These are phyloP conservation scores for Eucalyptus sp. DNA, from an alignment of 345 rosid genomes.

Conservation along the genomic window DNA sequence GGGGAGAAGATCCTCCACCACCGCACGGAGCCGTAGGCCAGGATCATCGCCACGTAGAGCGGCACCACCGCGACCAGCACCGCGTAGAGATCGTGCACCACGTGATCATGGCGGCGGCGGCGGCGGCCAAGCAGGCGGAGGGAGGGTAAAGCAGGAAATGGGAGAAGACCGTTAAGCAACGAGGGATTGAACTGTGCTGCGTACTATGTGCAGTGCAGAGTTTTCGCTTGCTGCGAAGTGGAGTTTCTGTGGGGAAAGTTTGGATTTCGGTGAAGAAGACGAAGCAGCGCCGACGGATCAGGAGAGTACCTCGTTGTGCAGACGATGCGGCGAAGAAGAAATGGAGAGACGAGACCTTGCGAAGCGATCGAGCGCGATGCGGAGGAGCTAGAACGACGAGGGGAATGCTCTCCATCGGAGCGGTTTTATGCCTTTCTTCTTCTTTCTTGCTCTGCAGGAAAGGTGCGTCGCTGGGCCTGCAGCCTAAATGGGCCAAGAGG, in stretches of 20 bases:
- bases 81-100: conserved; percentile 62
- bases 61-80: conserved; percentile 88
- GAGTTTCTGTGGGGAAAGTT: neutral
- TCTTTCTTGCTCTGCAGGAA: neutral
- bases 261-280: neutral
- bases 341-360: neutral
- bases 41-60: conserved; percentile 85
- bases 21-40: conserved; percentile 91
- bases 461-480: neutral
- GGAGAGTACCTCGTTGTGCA: neutral
- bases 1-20: conserved; percentile 98
- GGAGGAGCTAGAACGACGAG: neutral
- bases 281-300: neutral
- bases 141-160: neutral
- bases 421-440: neutral
- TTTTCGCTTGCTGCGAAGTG: neutral
- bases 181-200: neutral
- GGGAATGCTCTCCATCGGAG: neutral
- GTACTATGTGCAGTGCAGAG: neutral
- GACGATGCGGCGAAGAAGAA: neutral
- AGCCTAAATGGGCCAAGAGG: neutral
- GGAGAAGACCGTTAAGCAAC: neutral
- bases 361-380: neutral
- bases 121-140: no score
- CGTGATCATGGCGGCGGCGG: conserved; percentile 35